Evolutionary conservation across 1,284 basidiomycete genomes (phyloP).

Genomic region (Bondarzewia mesenterica): DNA sequence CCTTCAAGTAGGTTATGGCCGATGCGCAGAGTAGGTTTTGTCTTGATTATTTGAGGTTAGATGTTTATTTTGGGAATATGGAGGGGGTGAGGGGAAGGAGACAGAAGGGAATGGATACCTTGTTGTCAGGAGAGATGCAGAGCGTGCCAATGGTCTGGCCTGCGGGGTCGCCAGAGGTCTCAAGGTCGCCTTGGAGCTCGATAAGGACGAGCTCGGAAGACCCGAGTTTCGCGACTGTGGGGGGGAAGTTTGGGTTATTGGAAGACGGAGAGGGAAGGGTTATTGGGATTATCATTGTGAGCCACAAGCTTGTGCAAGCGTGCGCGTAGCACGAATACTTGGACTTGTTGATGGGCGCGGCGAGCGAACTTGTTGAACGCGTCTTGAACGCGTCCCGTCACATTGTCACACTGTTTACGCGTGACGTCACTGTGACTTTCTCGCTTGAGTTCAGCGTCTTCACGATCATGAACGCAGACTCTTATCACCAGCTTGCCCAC

Average conservation of each 20-base stretch:
- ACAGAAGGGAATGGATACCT: constrained; percentile 10
- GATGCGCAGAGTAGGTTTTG: constrained; percentile 72
- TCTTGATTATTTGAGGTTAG: constrained; percentile 29
- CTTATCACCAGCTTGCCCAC: not conserved
- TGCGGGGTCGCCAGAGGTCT: constrained; percentile 49
- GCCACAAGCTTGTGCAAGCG: too few species aligned
- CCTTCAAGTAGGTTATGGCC: constrained; percentile 89
- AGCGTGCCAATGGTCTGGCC: constrained; percentile 61
- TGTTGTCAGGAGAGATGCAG: constrained; percentile 35
- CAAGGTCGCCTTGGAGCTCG: constrained; percentile 68
- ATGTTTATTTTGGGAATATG: not conserved
- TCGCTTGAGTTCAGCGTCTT: not conserved
- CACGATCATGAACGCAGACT: not conserved
- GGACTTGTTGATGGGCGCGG: too few species aligned
- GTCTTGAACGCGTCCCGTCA: too few species aligned
- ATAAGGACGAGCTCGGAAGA: constrained; percentile 64
- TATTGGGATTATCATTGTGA: constrained; percentile 12
- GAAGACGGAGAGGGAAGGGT: constrained; percentile 17
- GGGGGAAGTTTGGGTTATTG: constrained; percentile 35
- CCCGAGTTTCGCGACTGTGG: constrained; percentile 55
- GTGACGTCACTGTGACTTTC: too few species aligned
- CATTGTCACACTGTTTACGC: too few species aligned
- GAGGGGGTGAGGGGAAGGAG: not conserved
- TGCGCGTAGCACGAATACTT: too few species aligned
- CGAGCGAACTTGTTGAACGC: too few species aligned